phyloP scores from a whole-genome alignment of 257 asterid species.

The Jaltomata sinuosa region DNA sequence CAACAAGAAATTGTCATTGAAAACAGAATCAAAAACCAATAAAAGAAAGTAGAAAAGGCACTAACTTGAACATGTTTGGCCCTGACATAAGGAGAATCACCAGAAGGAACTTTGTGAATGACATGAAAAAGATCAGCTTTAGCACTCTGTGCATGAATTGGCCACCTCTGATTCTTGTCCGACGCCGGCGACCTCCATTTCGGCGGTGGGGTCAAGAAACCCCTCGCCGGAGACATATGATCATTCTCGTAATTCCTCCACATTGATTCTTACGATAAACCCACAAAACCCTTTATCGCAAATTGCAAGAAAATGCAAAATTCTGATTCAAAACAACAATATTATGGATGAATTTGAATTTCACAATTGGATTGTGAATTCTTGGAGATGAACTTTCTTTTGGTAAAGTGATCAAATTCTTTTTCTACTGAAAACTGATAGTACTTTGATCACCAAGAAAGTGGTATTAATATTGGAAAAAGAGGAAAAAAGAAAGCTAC shows the following conservation, averaged over 20 bases:
- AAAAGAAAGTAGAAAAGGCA: not conserved
- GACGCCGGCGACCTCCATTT: conserved; percentile 40
- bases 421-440: not conserved
- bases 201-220: conserved; percentile 80
- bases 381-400: not conserved
- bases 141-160: conserved; percentile 16
- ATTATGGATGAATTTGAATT: not conserved
- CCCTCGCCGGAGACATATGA: conserved; percentile 12
- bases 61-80: conserved; percentile 89
- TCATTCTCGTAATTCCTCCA: not conserved
- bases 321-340: not conserved
- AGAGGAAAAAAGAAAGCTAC: not conserved
- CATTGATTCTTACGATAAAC: not conserved
- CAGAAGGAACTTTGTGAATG: conserved; percentile 75
- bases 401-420: not conserved
- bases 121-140: conserved; percentile 42
- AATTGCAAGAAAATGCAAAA: not conserved
- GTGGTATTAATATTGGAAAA: not conserved
- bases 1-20: not conserved
- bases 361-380: not conserved
- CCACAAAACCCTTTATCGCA: not conserved
- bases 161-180: conserved; percentile 39
- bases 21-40: not conserved
- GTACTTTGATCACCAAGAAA: not conserved
- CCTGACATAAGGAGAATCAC: conserved; percentile 77